These are phyloP conservation scores for Saturnispora hagleri DNA, from an alignment of 805 yeast species.

Conservation along the genomic window DNA sequence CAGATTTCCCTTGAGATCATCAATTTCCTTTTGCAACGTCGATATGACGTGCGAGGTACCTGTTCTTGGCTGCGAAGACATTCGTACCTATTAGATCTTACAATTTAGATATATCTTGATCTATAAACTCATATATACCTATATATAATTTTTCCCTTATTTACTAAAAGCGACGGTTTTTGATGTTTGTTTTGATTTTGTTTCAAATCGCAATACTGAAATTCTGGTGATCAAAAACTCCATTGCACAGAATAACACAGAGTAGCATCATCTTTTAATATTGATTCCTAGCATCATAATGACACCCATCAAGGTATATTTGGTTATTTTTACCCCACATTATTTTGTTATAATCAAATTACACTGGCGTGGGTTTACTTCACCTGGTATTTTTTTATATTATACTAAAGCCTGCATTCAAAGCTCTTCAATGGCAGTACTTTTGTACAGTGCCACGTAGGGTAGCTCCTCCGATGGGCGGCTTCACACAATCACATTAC, in stretches of 20 bases:
- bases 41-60: constrained; percentile 28
- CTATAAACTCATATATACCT: not conserved
- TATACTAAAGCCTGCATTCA: not conserved
- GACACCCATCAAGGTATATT: not conserved
- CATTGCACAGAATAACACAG: not conserved
- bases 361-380: not conserved
- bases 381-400: not conserved
- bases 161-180: not conserved
- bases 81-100: not conserved
- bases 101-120: not conserved
- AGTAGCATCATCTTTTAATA: not conserved
- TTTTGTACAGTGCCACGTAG: not conserved
- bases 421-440: no score
- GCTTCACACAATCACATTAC: no score
- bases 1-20: constrained; percentile 17
- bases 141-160: not conserved
- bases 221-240: not conserved
- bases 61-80: constrained; percentile 3
- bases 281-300: not conserved
- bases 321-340: not conserved
- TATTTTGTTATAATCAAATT: not conserved
- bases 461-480: no score
- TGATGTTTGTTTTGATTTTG: not conserved
- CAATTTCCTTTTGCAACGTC: constrained; percentile 25
- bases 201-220: not conserved